Percentiles rank a stretch among this genome's conserved stretches.
These are phyloP conservation scores for Cupressus sempervirens DNA, from an alignment of 75 land plant species.

Conservation along the genomic window DNA sequence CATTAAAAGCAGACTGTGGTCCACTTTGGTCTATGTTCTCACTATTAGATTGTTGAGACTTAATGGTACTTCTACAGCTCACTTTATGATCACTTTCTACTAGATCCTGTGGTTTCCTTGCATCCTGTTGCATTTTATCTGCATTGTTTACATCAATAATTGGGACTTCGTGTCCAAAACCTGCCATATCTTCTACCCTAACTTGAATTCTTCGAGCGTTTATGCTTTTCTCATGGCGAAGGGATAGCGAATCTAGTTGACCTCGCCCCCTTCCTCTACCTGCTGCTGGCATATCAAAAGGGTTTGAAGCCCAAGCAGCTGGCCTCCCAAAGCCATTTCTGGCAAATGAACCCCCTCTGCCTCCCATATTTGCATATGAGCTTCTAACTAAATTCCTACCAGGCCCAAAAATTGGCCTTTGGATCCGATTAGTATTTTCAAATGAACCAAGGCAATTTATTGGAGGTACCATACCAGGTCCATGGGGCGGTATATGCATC, in stretches of 20 bases:
- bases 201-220: neutral
- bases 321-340: slow-evolving; percentile 10
- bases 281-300: slow-evolving; percentile 4
- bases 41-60: neutral
- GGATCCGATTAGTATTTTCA: slow-evolving; percentile 13
- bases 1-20: neutral
- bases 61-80: neutral
- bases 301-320: slow-evolving; percentile 10
- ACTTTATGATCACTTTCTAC: neutral
- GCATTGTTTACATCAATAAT: slow-evolving; percentile 5
- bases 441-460: slow-evolving; percentile 14
- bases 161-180: neutral
- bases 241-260: neutral
- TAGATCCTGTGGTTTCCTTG: neutral
- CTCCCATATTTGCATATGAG: slow-evolving; percentile 2
- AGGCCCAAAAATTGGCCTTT: slow-evolving; percentile 12
- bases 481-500: slow-evolving; percentile 24
- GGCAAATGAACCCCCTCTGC: slow-evolving; percentile 2
- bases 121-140: neutral
- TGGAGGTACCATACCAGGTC: slow-evolving; percentile 19
- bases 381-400: slow-evolving; percentile 16
- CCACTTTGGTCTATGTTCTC: neutral
- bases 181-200: neutral
- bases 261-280: slow-evolving; percentile 20
- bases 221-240: neutral